Base-by-base conservation (phyloP, 345 rosid genomes). In the Gossypium bickii region DNA sequence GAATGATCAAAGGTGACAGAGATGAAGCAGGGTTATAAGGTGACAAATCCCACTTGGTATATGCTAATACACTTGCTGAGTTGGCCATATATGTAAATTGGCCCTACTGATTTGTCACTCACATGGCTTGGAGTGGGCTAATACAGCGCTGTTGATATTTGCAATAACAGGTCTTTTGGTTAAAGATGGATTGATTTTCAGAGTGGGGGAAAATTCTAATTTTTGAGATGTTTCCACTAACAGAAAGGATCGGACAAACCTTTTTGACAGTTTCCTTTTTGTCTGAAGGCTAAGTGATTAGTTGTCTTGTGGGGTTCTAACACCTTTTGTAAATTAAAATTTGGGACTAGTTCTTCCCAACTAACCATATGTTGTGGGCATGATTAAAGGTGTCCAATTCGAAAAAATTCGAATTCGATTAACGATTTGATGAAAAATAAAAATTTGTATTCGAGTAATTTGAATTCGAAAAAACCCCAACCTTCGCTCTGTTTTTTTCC, bases 11-110 rank as follows among this genome's bases (percentile, higher is more conserved):
- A 57, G 25, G n/a, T 77, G 86, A 78, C 49, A 66, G 75, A 15
- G 76, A 61, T 68, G 76, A 81, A 84, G 82, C 71, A 41, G 81
- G 78, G 15, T 80, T 72, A 71, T 72, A 25, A 79, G 70, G 43
- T 80, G 89, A 86, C 85, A 87, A 85, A 75, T 27, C 82, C 87
- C 82, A 84, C 85, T 81, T 82, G 89, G 38, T 71, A 63, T 77
- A 38, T 57, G 82, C 71, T 74, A 67, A 81, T 71, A 68, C 64
- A 69, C 27, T 67, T 58, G 80, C 72, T 88, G 88, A 88, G 94
- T 83, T 90, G 92, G 89, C 85, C 66, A 72, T 49, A 59, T 68
- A 75, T 64, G 80, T 51, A 60, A 22, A 2, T 70, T 64, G 87
- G 87, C 57, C 90, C 90, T 73, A 80, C 82, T 58, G 72, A 78